These are phyloP conservation scores for Mortierella sp. DNA, from an alignment of 371 early-diverging fungal genomes.

Conservation along the genomic window DNA sequence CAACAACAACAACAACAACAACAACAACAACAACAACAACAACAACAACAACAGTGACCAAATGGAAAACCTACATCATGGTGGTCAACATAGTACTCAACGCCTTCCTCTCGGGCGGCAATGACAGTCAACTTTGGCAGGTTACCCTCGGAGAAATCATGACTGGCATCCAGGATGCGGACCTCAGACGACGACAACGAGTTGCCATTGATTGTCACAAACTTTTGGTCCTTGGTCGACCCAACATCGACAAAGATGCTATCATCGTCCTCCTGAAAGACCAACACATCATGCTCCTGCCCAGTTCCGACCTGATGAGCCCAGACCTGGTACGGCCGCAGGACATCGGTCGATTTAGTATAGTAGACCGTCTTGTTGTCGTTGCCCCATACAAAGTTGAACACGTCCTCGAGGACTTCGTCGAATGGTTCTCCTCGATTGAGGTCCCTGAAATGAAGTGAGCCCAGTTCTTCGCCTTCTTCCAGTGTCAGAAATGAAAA, in stretches of 20 bases:
- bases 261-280: constrained; percentile 78
- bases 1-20: too few relatives aligned
- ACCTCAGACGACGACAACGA: constrained; percentile 84
- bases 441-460: constrained; percentile 70
- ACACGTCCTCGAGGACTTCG: constrained; percentile 76
- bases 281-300: constrained; percentile 68
- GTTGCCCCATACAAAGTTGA: constrained; percentile 88
- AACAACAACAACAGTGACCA: too few relatives aligned
- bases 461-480: constrained; percentile 77
- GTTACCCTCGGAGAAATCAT: constrained; percentile 57
- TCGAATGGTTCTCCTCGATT: constrained; percentile 55
- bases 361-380: constrained; percentile 73
- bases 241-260: constrained; percentile 86
- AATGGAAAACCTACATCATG: constrained; percentile 67
- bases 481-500: constrained; percentile 74
- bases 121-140: constrained; percentile 64
- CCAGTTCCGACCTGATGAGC: constrained; percentile 70
- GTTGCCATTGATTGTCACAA: constrained; percentile 81
- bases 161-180: constrained; percentile 66
- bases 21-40: too few relatives aligned
- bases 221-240: constrained; percentile 83
- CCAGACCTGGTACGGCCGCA: constrained; percentile 78
- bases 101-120: constrained; percentile 68
- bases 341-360: constrained; percentile 79
- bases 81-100: constrained; percentile 89